Conservation (phyloP, 73 alveolate genomes). For the Paraurostyla sp. region DNA sequence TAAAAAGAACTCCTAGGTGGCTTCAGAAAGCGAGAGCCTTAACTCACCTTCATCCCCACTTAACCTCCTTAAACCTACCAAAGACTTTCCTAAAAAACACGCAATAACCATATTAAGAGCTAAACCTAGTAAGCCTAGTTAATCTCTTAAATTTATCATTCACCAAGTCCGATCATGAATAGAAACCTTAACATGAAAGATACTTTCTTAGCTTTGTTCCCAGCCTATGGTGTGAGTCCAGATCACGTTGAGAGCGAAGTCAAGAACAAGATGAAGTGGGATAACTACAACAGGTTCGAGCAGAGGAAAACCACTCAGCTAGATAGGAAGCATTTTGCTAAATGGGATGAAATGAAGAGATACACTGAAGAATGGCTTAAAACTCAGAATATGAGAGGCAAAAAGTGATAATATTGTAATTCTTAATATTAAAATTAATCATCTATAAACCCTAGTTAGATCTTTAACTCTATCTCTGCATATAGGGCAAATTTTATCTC, state of each 20-base stretch:
- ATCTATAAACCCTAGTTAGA: constrained; percentile 36
- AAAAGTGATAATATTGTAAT: background rate
- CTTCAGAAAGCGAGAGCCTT: background rate
- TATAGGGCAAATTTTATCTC: constrained; percentile 42
- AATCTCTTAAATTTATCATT: background rate
- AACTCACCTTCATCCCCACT: too few relatives aligned
- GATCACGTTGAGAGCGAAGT: background rate
- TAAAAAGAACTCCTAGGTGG: background rate
- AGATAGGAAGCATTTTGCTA: background rate
- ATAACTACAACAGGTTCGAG: background rate
- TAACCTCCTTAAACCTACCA: background rate
- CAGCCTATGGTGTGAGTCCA: constrained; percentile 26
- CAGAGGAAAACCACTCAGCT: background rate
- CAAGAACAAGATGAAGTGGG: background rate
- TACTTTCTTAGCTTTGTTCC: constrained; percentile 18
- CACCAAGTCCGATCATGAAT: constrained; percentile 27
- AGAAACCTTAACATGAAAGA: constrained; percentile 1
- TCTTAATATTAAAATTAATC: background rate
- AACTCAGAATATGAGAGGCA: constrained; percentile 58
- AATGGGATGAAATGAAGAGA: constrained; percentile 40
- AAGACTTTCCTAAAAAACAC: background rate
- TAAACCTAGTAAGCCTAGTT: too few relatives aligned
- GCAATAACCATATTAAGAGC: too few relatives aligned
- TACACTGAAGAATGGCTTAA: constrained; percentile 39
- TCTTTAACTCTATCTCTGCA: constrained; percentile 54